Evolutionary conservation across 805 yeast genomes (phyloP), one percentile per base, ranked within the genome.

Genomic region (Candida parachauliodes): DNA sequence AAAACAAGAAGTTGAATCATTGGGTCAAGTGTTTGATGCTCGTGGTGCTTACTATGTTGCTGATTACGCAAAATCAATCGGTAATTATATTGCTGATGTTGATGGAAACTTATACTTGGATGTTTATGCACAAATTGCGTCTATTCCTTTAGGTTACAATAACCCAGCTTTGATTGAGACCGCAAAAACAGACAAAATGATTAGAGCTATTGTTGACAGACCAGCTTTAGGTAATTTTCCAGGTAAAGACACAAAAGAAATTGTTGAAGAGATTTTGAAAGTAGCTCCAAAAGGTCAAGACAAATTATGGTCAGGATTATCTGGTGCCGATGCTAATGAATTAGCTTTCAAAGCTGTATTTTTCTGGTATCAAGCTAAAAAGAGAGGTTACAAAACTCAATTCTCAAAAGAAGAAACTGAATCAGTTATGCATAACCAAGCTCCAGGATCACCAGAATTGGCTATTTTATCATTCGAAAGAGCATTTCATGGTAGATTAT

Each of bases 401-500:
- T 86, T 84, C 63, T 59, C 89, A 5, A 55, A 59, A 8, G 87
- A 81, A 55, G 97, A 89, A 64, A 74, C 76, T 58, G 60, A 50
- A 14, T 65, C 89, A 3, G 82, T 81, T 41, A 89, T 89, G 97
- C 66, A 74, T 47, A 88, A 88, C 62, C 67, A 72, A 50, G 75
- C 86, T 19, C 98, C 98, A 36, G 96, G 96, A 41, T 76, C 95
- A 33, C 95, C 96, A 24, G 84, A 83, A 25, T 64, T 85, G 50
- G 88, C 95, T 35, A 83, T 89, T 44, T 57, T 91, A 48, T 88
- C 96, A 4, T 89, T 89, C 67, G 80, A 81, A 62, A 74, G 79
- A 48, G 93, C 93, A 21, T 91, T 89, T 84, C 98, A 89, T 60
- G 98, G 98, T 47, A 80, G 98, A 65, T 67, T 88, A 46, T 88